Base-by-base conservation (phyloP, 2,329 filamentous ascomycete genomes). In the Aspergillus fructus region DNA sequence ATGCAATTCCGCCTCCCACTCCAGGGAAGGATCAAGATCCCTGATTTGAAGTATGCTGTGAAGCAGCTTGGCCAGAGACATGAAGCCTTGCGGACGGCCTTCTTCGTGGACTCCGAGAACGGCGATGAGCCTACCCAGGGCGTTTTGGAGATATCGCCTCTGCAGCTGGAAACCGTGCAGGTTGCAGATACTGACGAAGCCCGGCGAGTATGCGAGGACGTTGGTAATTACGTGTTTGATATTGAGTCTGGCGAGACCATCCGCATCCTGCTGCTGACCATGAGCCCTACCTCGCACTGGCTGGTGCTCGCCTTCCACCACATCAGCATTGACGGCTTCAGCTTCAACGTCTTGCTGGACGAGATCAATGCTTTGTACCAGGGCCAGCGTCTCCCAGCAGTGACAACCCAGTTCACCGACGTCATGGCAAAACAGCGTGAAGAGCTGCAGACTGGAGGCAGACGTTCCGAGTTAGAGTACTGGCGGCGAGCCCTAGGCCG, bases 311-410 rank as follows among this genome's bases (percentile, higher is more conserved):
- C 65, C 0, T 71, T 69, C 42, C 80, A 82, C 53, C 80, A 83
- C 59, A 81, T 83, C 33, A 60, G 69, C 37, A 72, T 83, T 68
- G 81, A 84, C 56, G 79, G 76, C 2, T 50, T 74, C 27, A 78
- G 77, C 41, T 70, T 73, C 2, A 56, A 75, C 3, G 57, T 80
- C 3, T 64, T 83, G 19, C 24, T 81, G 1, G 7, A 53, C 0
- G 79, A 83, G 42, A 54, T 83, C 2, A 67, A 78, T 8, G 64
- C 68, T 12, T 47, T 66, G n/a, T 33, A 49, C 3, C 63, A 75
- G 0, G 59, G 55, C 4, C 17, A 49, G n/a, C n/a, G 13, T 9
- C n/a, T 49, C 3, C 57, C 49, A 0, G 34, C 59, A 3, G 40
- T 21, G 9, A 60, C 64, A 0, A 41, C 42, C 1, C 74, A 77